These are phyloP conservation scores for Candida nanaspora DNA, from an alignment of 805 yeast species.

Conservation along the genomic window DNA sequence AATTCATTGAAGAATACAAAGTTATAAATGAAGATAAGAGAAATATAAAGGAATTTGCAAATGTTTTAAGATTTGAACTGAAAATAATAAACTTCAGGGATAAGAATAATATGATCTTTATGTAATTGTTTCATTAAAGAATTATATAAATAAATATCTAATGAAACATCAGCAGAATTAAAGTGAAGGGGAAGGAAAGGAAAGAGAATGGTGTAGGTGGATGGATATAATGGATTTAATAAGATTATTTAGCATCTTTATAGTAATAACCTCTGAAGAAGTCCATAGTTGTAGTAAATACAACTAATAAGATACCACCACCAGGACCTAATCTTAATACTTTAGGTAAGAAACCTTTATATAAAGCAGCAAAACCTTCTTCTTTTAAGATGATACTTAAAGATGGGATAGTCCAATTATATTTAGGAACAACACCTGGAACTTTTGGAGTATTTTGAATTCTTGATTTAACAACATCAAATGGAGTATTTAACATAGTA, in stretches of 20 bases:
- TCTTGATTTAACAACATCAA: slow-evolving; percentile 95
- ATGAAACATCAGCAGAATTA: no score
- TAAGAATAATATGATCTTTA: no score
- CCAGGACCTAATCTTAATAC: slow-evolving; percentile 98
- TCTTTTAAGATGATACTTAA: slow-evolving; percentile 68
- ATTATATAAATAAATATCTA: no score
- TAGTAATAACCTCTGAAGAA: slow-evolving; percentile 65
- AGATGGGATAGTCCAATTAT: slow-evolving; percentile 88
- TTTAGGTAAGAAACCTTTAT: slow-evolving; percentile 96
- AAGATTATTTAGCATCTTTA: slow-evolving; percentile 6
- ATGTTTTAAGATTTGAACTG: no score
- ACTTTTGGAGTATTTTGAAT: slow-evolving; percentile 67
- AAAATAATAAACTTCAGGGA: no score
- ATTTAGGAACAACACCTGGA: slow-evolving; percentile 76
- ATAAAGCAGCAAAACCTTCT: slow-evolving; percentile 88
- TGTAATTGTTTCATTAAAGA: no score
- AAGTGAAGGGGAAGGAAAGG: no score
- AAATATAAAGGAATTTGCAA: no score
- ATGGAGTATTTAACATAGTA: slow-evolving; percentile 92
- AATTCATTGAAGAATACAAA: no score
- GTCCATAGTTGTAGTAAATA: slow-evolving; percentile 93
- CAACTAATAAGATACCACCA: slow-evolving; percentile 96
- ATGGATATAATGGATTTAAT: neutral
- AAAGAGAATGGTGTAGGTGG: no score
- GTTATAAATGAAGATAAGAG: no score